phyloP scores from a whole-genome alignment of 352 stramenopile genomes.

The Globisporangium cederbergense region DNA sequence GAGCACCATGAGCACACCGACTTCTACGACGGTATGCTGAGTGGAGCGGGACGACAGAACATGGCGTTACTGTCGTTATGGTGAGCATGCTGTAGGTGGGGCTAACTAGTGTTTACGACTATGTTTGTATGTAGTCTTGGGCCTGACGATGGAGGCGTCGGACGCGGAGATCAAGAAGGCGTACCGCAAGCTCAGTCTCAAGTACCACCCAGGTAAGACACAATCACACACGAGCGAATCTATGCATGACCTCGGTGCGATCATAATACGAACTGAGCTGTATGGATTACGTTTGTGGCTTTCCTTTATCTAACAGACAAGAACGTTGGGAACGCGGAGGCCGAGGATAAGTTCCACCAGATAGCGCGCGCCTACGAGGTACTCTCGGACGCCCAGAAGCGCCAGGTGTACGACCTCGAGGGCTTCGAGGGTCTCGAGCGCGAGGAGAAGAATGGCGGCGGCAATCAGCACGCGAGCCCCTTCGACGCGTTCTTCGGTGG shows the following conservation, averaged over 20 bases:
- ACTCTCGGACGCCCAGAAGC: slow-evolving; percentile 86
- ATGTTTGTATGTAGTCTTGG: slow-evolving; percentile 38
- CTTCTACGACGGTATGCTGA: slow-evolving; percentile 59
- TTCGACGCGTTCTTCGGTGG: slow-evolving; percentile 81
- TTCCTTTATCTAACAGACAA: slow-evolving; percentile 48
- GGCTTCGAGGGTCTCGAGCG: slow-evolving; percentile 85
- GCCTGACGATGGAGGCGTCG: slow-evolving; percentile 74
- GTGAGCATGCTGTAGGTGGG: slow-evolving; percentile 7
- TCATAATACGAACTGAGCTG: background rate
- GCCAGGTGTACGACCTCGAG: slow-evolving; percentile 91
- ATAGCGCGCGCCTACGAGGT: slow-evolving; percentile 90
- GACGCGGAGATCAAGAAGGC: slow-evolving; percentile 94
- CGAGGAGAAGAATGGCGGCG: slow-evolving; percentile 52
- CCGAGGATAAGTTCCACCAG: slow-evolving; percentile 87
- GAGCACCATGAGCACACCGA: slow-evolving; percentile 65
- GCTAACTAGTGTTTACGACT: background rate
- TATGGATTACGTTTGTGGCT: background rate
- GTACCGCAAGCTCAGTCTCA: slow-evolving; percentile 94
- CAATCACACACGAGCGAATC: background rate
- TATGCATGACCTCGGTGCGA: background rate
- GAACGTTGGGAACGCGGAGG: slow-evolving; percentile 76
- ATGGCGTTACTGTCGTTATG: background rate
- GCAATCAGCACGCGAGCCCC: slow-evolving; percentile 41
- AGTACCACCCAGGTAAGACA: slow-evolving; percentile 90
- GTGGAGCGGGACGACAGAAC: background rate